Evolutionary conservation across 441 rosid species (phyloP), one percentile per base, ranked within the genome.

Genomic region (Pelargonium myrrhifolium): DNA sequence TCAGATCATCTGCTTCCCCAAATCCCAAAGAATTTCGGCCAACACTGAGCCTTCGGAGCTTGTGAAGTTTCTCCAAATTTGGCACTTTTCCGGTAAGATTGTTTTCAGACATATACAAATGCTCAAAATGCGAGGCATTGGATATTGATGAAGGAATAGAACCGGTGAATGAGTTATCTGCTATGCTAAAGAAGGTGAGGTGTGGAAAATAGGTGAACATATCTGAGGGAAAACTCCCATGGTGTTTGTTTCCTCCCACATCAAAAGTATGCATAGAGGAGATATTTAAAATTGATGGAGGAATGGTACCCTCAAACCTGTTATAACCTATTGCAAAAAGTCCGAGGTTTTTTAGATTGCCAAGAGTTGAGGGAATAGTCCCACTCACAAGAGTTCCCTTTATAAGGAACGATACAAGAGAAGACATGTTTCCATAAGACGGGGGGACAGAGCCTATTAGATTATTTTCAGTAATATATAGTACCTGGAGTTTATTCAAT

Each of bases 241-340:
- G 20, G 37, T 77, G 37, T 17, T 37, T 64, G 53, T 79, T 74
- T 6, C 1, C 5, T 0, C 14, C n/a, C 35, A 69, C 18, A 12
- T 39, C 22, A 0, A 65, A 31, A 2, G 0, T 0, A 9, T 1
- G 3, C 8, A 74, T 9, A 3, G 72, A 47, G 4, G 83, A 61
- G 53, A 76, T 68, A 56, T 80, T 77, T 65, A 31, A 77, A 6
- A 77, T 17, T 1, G 77, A 74, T 2, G 66, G 64, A n/a, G 83
- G 84, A 40, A 80, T 49, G 1, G 49, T 31, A 10, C 82, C 74
- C 1, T 42, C 43, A 15, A 79, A 37, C 15, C 6, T n/a, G 15
- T 76, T 79, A 8, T 0, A 6, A 5, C 10, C 3, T 2, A 78
- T 2, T 11, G 9, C 17, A 6, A 70, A 12, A 37, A 10, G 0